A percentile compares a stretch with the other conserved stretches of the same genome.
Conservation (phyloP, 2,329 filamentous ascomycete species). For the Didymella keratinophila region DNA sequence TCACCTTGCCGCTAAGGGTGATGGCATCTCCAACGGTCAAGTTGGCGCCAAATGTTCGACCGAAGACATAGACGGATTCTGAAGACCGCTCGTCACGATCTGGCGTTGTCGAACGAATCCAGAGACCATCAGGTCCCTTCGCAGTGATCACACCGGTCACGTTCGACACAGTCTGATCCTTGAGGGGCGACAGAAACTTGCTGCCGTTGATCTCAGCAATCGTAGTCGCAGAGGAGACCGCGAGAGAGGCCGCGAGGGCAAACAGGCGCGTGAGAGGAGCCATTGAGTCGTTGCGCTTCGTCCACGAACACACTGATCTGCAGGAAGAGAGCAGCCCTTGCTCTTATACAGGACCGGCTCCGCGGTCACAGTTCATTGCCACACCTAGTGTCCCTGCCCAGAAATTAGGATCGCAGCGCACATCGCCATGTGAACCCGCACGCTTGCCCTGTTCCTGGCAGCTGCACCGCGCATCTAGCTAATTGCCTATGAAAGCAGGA, state of each 20-base stretch:
- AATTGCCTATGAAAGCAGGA: constrained; percentile 21
- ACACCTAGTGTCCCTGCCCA: constrained; percentile 9
- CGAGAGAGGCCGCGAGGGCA: constrained; percentile 28
- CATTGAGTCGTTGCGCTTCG: constrained; percentile 23
- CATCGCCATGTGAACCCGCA: constrained; percentile 11
- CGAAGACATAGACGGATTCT: constrained; percentile 72
- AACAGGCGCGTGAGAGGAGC: constrained; percentile 26
- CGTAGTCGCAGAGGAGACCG: constrained; percentile 33
- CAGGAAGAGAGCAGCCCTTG: constrained; percentile 9
- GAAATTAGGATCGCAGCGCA: constrained; percentile 8
- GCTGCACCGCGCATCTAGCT: constrained; percentile 16
- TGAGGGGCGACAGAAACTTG: constrained; percentile 68
- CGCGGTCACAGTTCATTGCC: not conserved
- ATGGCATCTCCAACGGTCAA: constrained; percentile 70
- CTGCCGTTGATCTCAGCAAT: constrained; percentile 72
- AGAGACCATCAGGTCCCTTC: constrained; percentile 68
- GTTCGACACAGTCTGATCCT: constrained; percentile 63
- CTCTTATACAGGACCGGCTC: constrained; percentile 11
- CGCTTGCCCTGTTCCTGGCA: constrained; percentile 23
- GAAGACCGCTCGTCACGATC: constrained; percentile 66
- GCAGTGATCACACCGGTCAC: constrained; percentile 72
- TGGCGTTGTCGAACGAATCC: constrained; percentile 66
- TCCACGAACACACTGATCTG: constrained; percentile 14
- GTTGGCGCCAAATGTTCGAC: constrained; percentile 59
- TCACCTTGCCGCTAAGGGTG: constrained; percentile 65